A percentile compares a stretch with the other conserved stretches of the same genome.
Conservation (phyloP, 192 early-diverging fungal genomes). For the Coemansia asiatica region DNA sequence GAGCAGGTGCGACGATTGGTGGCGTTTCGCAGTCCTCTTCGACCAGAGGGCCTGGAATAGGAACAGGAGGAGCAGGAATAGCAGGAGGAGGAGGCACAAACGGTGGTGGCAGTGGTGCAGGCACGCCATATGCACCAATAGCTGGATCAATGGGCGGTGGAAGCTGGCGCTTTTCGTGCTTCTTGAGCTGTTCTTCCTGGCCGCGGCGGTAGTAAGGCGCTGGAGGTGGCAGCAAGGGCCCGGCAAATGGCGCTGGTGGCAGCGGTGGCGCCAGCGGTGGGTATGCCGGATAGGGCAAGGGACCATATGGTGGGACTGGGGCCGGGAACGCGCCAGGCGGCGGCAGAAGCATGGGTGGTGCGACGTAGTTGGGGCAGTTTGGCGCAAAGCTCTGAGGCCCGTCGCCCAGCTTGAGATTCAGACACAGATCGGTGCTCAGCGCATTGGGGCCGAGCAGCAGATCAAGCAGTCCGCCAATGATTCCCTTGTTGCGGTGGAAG, state of each 20-base stretch:
- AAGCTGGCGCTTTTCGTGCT: slow-evolving; percentile 19
- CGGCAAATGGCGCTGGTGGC: background rate
- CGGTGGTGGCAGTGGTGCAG: slow-evolving; percentile 12
- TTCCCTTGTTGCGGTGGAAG: slow-evolving; percentile 43
- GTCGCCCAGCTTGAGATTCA: slow-evolving; percentile 51
- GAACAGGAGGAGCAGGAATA: background rate
- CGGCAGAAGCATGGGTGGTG: slow-evolving; percentile 38
- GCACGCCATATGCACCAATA: slow-evolving; percentile 2
- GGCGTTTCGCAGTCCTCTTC: slow-evolving; percentile 33
- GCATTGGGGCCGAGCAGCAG: slow-evolving; percentile 49
- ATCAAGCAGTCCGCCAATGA: slow-evolving; percentile 41
- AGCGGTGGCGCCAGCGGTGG: background rate
- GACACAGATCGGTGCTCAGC: slow-evolving; percentile 40
- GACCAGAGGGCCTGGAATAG: slow-evolving; percentile 11
- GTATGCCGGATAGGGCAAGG: slow-evolving; percentile 12
- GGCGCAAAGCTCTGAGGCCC: slow-evolving; percentile 49
- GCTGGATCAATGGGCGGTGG: slow-evolving; percentile 7
- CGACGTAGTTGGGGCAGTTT: slow-evolving; percentile 40
- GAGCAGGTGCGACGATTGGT: slow-evolving; percentile 1
- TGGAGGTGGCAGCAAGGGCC: background rate
- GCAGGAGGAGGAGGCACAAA: slow-evolving; percentile 5
- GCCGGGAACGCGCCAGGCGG: slow-evolving; percentile 34
- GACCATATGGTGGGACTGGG: slow-evolving; percentile 12
- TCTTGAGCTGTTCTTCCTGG: background rate
- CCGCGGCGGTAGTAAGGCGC: background rate